Evolutionary conservation across 1,139 yeast genomes (phyloP).

Genomic region (Pichia sp.): DNA sequence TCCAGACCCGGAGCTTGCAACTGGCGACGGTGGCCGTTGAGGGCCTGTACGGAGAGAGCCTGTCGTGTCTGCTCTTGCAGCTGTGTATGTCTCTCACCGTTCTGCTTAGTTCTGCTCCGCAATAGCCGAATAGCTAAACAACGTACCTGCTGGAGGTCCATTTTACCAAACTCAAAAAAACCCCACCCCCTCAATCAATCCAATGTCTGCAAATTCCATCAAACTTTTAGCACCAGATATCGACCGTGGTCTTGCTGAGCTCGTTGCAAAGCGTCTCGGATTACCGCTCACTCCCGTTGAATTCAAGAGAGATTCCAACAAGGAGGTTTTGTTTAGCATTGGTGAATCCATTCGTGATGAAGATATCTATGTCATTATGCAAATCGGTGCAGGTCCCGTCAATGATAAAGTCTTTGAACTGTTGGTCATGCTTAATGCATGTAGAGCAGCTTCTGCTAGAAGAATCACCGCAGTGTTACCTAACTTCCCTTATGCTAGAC

Average conservation of each 20-base stretch:
- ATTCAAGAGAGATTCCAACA: conserved; percentile 64
- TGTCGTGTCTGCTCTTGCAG: no score
- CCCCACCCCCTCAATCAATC: no score
- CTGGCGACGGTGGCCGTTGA: no score
- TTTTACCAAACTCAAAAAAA: no score
- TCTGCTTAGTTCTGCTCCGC: no score
- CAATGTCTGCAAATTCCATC: conserved; percentile 83
- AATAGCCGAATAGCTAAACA: no score
- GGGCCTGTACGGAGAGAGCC: no score
- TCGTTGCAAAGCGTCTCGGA: conserved; percentile 66
- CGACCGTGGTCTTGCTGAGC: conserved; percentile 81
- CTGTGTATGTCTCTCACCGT: no score
- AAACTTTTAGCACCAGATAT: conserved; percentile 85
- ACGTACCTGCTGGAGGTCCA: no score
- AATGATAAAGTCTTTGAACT: conserved; percentile 86
- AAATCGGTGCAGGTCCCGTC: conserved; percentile 87
- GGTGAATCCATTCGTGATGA: conserved; percentile 97
- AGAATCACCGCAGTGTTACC: conserved; percentile 94
- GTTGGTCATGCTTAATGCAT: conserved; percentile 88
- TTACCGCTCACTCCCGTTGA: conserved; percentile 56
- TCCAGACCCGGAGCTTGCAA: no score
- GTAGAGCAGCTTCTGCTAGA: conserved; percentile 92
- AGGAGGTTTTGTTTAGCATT: conserved; percentile 87
- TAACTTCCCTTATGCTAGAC: conserved; percentile 95
- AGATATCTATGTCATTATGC: conserved; percentile 81